A percentile compares a stretch with the other conserved stretches of the same genome.
phyloP scores from a whole-genome alignment of 2,329 filamentous ascomycete species.

The Fusarium tjaetaba region DNA sequence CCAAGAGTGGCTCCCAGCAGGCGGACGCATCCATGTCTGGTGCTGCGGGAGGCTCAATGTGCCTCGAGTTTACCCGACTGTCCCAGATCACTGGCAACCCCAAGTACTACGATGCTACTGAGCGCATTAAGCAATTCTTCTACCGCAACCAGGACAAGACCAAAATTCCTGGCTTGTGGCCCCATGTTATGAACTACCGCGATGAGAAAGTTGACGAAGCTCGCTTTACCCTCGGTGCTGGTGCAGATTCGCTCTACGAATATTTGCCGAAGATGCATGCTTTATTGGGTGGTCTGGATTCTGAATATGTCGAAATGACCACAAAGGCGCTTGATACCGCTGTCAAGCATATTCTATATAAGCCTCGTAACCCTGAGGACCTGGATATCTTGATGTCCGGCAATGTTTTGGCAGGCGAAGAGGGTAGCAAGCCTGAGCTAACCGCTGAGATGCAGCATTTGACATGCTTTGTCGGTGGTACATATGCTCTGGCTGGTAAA shows the following conservation, averaged over 20 bases:
- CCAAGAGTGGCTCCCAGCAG: slow-evolving; percentile 50
- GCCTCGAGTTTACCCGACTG: slow-evolving; percentile 78
- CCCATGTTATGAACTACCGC: slow-evolving; percentile 69
- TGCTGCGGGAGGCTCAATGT: slow-evolving; percentile 70
- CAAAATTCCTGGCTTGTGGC: slow-evolving; percentile 78
- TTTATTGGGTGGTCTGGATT: slow-evolving; percentile 72
- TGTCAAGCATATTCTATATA: slow-evolving; percentile 71
- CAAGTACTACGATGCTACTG: slow-evolving; percentile 81
- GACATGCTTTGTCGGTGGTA: slow-evolving; percentile 76
- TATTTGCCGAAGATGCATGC: slow-evolving; percentile 68
- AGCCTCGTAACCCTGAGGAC: slow-evolving; percentile 70
- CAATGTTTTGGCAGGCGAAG: slow-evolving; percentile 47
- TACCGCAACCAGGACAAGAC: slow-evolving; percentile 72
- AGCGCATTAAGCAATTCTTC: slow-evolving; percentile 76
- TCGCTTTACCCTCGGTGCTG: slow-evolving; percentile 57
- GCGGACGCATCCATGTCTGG: slow-evolving; percentile 52
- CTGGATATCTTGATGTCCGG: slow-evolving; percentile 70
- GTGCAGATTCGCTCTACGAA: slow-evolving; percentile 64
- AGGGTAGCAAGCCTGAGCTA: slow-evolving; percentile 42
- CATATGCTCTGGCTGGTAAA: slow-evolving; percentile 73
- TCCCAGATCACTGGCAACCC: slow-evolving; percentile 76
- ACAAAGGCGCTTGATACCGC: slow-evolving; percentile 68
- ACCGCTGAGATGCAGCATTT: slow-evolving; percentile 64
- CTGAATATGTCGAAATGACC: slow-evolving; percentile 73
- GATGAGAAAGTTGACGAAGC: slow-evolving; percentile 56